Base-by-base conservation (phyloP, 768 basidiomycete species). In the Suillus luteus region DNA sequence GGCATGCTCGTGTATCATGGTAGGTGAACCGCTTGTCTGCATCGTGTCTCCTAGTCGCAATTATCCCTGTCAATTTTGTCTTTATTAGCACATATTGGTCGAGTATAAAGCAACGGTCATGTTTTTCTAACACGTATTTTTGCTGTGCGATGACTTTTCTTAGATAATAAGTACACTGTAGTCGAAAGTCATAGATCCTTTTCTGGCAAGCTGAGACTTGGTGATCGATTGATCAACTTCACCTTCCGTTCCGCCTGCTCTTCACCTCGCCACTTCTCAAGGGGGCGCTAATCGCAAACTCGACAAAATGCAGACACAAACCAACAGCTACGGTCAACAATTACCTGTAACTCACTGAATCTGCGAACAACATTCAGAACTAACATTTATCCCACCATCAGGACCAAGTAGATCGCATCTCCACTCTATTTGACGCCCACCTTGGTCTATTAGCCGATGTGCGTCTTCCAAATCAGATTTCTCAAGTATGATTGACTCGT, bases 391-490 rank as follows among this genome's bases (percentile, higher is more conserved):
- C 31, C 59, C 19, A 15, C 43, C 40, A 48, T 37, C 70, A 92
- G 90, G 91, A 91, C 71, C 90, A 91, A 79, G 86, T 89, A 22
- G 89, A 91, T 58, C 79, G 82, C 61, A 84, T 92, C 63, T 76
- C 82, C 12, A 72, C 70, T 31, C 71, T 85, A 17, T 85, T 89
- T 66, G 86, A 89, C 67, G 79, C 83, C 22, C 88, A 91, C 71
- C 78, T 92, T n/a, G 85, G 83, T 66, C 72, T 89, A 24, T 77
- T 91, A 60, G 73, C 73, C 64, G 90, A 92, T 79, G 90, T 91
- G 73, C 71, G 86, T 67, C 17, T 54, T 35, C 33, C 2, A 33
- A n/a, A 22, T 41, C 55, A 49, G 55, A 57, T 43, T 35, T 19
- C 19, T n/a, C 22, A 24, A 33, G 61, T 48, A 35, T 35, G 14